Conservation (phyloP, 1,284 basidiomycete genomes). For the Cryptococcus sp. region DNA sequence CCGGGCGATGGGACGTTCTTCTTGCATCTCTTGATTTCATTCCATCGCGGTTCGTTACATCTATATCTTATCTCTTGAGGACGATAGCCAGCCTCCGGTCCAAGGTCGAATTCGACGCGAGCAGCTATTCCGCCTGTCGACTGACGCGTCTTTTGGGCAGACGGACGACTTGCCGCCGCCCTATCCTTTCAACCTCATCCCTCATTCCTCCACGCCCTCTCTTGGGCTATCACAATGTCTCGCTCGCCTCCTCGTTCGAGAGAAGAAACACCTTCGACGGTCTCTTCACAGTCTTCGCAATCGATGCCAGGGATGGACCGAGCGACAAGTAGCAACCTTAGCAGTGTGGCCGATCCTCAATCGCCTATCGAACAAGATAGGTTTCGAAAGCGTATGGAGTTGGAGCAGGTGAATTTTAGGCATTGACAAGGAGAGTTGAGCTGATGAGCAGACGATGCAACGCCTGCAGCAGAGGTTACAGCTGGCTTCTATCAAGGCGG, state of each 20-base stretch:
- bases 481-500: slow-evolving; percentile 42
- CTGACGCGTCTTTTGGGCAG: no score
- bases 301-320: not conserved
- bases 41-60: no score
- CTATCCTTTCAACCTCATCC: not conserved
- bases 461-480: slow-evolving; percentile 41
- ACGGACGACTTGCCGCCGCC: not conserved
- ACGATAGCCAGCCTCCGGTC: no score
- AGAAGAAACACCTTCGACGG: slow-evolving; percentile 1
- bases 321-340: not conserved
- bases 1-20: no score
- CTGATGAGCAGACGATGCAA: slow-evolving; percentile 38
- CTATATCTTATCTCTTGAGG: no score
- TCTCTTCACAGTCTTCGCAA: not conserved
- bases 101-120: no score
- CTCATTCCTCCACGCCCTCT: not conserved
- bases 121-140: no score
- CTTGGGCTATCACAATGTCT: not conserved
- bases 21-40: no score
- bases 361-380: slow-evolving; percentile 29
- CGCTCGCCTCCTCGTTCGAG: not conserved
- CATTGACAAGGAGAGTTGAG: not conserved
- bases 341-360: not conserved
- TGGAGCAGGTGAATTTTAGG: slow-evolving; percentile 38
- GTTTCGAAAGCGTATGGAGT: slow-evolving; percentile 37